Evolutionary conservation across 75 land plant species (phyloP).

Genomic region (Picea glauca): DNA sequence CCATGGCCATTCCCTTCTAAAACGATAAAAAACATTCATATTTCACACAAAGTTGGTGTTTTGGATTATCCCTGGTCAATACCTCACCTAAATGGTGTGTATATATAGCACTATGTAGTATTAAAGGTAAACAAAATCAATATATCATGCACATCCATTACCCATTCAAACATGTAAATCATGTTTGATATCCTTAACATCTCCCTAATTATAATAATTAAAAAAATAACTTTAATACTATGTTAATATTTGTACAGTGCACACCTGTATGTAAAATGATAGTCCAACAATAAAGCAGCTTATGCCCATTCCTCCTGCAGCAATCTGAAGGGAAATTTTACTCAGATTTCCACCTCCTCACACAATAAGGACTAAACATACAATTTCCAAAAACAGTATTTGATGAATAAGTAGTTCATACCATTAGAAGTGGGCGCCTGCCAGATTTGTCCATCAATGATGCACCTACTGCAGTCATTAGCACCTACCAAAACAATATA

Average conservation of each 20-base stretch:
- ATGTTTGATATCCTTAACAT: too few relatives aligned
- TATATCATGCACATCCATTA: too few relatives aligned
- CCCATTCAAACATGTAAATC: too few relatives aligned
- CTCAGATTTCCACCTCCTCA: background rate
- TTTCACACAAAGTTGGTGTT: too few relatives aligned
- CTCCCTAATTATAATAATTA: background rate
- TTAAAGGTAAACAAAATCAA: background rate
- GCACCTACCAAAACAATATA: conserved; percentile 24
- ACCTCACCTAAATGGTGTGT: too few relatives aligned
- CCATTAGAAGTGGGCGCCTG: conserved; percentile 46
- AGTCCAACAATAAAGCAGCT: conserved; percentile 38
- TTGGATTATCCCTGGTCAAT: too few relatives aligned
- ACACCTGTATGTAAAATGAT: conserved; percentile 39
- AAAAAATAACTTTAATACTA: background rate
- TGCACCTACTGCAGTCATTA: conserved; percentile 37
- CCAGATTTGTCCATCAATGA: conserved; percentile 44
- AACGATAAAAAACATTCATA: too few relatives aligned
- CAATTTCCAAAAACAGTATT: background rate
- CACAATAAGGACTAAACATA: background rate
- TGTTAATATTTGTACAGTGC: background rate
- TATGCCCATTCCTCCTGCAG: conserved; percentile 35
- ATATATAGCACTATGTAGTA: too few relatives aligned
- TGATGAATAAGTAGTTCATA: conserved; percentile 5
- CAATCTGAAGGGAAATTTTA: conserved; percentile 19
- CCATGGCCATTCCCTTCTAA: too few relatives aligned